These are phyloP conservation scores for Parachaetomium inaequale DNA, from an alignment of 495 filamentous ascomycete species.

Conservation along the genomic window DNA sequence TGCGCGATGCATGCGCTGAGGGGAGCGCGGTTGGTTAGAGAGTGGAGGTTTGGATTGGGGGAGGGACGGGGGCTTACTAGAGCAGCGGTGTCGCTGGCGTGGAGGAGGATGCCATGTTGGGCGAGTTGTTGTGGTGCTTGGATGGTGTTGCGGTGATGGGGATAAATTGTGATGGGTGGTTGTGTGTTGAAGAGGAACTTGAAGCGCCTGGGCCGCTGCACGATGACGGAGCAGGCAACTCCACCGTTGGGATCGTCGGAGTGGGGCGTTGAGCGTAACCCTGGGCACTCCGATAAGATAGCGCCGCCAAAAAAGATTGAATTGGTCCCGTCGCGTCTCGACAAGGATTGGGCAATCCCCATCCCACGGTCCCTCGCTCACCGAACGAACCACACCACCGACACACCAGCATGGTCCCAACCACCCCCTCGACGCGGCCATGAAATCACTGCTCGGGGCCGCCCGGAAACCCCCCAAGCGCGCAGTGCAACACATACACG, in stretches of 20 bases:
- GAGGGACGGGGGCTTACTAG: constrained; percentile 51
- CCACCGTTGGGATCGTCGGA: neutral
- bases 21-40: too few species aligned
- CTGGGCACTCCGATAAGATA: neutral
- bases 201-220: neutral
- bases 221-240: constrained; percentile 6
- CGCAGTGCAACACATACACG: constrained; percentile 12
- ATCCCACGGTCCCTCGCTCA: neutral
- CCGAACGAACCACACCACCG: neutral
- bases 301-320: neutral
- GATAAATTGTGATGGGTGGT: neutral
- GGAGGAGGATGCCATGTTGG: constrained; percentile 75
- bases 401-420: constrained; percentile 25
- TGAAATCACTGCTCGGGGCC: constrained; percentile 29
- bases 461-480: constrained; percentile 21
- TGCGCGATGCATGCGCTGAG: constrained; percentile 84
- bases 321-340: neutral
- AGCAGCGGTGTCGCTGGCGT: constrained; percentile 69
- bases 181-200: neutral
- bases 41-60: constrained; percentile 6
- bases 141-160: neutral
- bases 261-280: neutral
- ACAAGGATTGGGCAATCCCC: neutral
- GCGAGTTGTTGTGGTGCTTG: neutral
- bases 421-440: constrained; percentile 21